Conservation (phyloP, 768 basidiomycete species). For the Neoboletus subvelutipes region DNA sequence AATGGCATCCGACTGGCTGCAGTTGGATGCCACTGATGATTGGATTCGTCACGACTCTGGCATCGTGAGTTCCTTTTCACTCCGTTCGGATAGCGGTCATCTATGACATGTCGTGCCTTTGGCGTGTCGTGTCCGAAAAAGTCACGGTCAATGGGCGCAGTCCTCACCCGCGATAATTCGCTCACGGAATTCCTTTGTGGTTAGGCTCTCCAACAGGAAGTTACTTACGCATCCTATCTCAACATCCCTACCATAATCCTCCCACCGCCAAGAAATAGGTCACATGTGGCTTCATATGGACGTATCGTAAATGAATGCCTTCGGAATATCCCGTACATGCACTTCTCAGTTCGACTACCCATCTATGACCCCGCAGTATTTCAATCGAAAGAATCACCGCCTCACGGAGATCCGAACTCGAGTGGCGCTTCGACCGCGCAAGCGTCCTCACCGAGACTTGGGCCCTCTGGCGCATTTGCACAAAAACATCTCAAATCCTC, state of each 20-base stretch:
- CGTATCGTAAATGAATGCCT: constrained; percentile 83
- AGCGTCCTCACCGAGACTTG: constrained; percentile 17
- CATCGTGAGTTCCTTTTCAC: constrained; percentile 58
- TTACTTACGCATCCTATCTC: constrained; percentile 90
- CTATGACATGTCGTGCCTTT: constrained; percentile 9
- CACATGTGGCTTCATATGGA: constrained; percentile 88
- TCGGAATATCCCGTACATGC: constrained; percentile 64
- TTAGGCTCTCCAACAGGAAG: constrained; percentile 90
- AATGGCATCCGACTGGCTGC: constrained; percentile 91
- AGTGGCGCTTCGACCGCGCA: constrained; percentile 28
- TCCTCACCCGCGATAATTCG: background rate
- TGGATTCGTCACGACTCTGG: constrained; percentile 96
- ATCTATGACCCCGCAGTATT: constrained; percentile 74
- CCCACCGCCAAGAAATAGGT: constrained; percentile 82
- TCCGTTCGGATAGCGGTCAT: constrained; percentile 5
- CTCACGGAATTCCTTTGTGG: constrained; percentile 16
- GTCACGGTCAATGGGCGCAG: constrained; percentile 22
- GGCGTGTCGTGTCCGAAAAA: constrained; percentile 16
- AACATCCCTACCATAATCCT: constrained; percentile 83
- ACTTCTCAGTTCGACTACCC: constrained; percentile 80
- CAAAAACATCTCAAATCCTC: constrained; percentile 29
- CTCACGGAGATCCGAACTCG: constrained; percentile 28
- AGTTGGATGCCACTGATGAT: constrained; percentile 89
- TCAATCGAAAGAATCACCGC: constrained; percentile 36
- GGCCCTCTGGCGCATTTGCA: constrained; percentile 21